phyloP scores from a whole-genome alignment of 352 stramenopile species.

The Globisporangium nunn region DNA sequence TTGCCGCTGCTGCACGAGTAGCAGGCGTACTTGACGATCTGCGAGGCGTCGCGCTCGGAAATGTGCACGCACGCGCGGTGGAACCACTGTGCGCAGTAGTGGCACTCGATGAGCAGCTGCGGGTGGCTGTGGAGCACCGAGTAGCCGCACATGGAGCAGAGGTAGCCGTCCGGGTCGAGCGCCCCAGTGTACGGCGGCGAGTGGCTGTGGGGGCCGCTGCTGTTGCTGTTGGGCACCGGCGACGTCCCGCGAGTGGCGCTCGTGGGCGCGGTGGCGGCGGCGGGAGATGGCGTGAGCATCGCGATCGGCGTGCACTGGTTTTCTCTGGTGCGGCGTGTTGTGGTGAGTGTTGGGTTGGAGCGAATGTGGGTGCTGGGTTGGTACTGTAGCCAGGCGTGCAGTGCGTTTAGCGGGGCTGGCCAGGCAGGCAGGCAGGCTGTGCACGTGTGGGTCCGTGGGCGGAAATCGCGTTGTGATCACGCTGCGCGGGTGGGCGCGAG shows the following conservation, averaged over 20 bases:
- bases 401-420: background rate
- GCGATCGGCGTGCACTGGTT: conserved; percentile 1
- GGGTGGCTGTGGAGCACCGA: conserved; percentile 11
- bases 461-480: background rate
- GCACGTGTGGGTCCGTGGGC: background rate
- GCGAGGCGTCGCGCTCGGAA: conserved; percentile 35
- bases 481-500: background rate
- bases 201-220: background rate
- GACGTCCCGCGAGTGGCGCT: background rate
- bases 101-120: conserved; percentile 43
- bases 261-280: background rate
- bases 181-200: background rate
- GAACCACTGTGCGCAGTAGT: conserved; percentile 48
- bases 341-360: background rate
- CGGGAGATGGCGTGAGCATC: conserved; percentile 10
- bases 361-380: background rate
- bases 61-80: conserved; percentile 41
- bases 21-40: conserved; percentile 42
- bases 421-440: background rate
- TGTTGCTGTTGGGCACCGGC: background rate
- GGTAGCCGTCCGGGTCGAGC: conserved; percentile 9
- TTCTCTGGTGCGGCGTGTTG: background rate
- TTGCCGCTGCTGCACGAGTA: conserved; percentile 26
- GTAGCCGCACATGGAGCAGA: conserved; percentile 14
- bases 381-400: no score